Percentiles rank a stretch among this genome's conserved stretches.
Evolutionary conservation across 2,329 filamentous ascomycete genomes (phyloP).

Genomic region (Domatiomyces catenatus): DNA sequence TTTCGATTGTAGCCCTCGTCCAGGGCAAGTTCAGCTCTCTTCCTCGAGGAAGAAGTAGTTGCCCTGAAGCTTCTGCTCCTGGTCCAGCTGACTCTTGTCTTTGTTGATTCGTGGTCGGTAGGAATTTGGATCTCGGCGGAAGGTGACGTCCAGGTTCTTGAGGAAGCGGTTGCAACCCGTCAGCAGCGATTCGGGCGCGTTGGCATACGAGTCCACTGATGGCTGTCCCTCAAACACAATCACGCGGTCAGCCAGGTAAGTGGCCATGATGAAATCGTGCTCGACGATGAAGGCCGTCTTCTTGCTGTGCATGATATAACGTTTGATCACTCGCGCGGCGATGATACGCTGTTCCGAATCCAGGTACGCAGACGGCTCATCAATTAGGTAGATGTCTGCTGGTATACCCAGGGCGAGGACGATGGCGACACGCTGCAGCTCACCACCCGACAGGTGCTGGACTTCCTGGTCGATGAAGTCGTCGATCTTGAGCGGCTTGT

Average conservation of each 20-base stretch:
- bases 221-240: conserved; percentile 97
- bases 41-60: conserved; percentile 99
- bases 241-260: conserved; percentile 73
- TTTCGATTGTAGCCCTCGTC: conserved; percentile 24
- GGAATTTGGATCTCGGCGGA: conserved; percentile 92
- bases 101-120: conserved; percentile 99
- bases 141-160: conserved; percentile 93
- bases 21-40: conserved; percentile 52
- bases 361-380: conserved; percentile 92
- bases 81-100: conserved; percentile 82
- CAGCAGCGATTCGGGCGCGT: conserved; percentile 76
- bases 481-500: conserved; percentile 97
- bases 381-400: conserved; percentile 95
- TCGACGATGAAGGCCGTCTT: conserved; percentile 98
- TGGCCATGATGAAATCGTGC: conserved; percentile 99
- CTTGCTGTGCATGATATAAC: conserved; percentile 99
- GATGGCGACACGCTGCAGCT: conserved; percentile 97
- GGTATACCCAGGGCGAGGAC: conserved; percentile 90
- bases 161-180: conserved; percentile 95
- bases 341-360: conserved; percentile 99
- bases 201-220: conserved; percentile 74
- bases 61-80: conserved; percentile 85
- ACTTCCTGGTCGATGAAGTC: conserved; percentile 99
- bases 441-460: conserved; percentile 96
- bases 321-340: conserved; percentile 92